A percentile compares a stretch with the other conserved stretches of the same genome.
Evolutionary conservation across 768 basidiomycete genomes (phyloP).

Genomic region (Ramaria sp.): DNA sequence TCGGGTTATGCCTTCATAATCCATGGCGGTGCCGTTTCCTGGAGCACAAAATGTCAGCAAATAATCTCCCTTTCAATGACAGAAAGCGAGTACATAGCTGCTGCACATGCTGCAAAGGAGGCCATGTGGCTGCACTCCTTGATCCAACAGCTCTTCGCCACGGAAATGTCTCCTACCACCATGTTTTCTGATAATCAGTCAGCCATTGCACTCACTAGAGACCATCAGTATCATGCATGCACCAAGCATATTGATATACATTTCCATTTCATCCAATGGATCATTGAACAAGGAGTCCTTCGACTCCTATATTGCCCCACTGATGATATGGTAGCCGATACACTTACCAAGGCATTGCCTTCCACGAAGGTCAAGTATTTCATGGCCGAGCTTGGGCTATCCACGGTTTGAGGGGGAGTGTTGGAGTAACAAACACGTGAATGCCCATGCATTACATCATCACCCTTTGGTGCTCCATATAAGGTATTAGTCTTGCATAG

Average conservation of each 20-base stretch:
- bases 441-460: too few relatives aligned
- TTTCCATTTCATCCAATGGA: slow-evolving; percentile 28
- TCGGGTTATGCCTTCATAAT: slow-evolving; percentile 27
- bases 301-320: slow-evolving; percentile 19
- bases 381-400: neutral
- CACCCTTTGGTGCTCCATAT: too few relatives aligned
- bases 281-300: slow-evolving; percentile 17
- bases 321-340: slow-evolving; percentile 22
- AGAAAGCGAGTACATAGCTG: slow-evolving; percentile 37
- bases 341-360: slow-evolving; percentile 24
- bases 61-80: slow-evolving; percentile 25
- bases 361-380: slow-evolving; percentile 9
- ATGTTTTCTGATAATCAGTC: slow-evolving; percentile 19
- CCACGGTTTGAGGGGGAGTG: slow-evolving; percentile 2
- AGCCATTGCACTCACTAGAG: slow-evolving; percentile 15
- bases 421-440: neutral
- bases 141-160: slow-evolving; percentile 10
- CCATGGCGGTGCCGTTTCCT: slow-evolving; percentile 22
- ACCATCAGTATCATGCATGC: slow-evolving; percentile 20
- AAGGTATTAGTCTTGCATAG: too few relatives aligned
- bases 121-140: slow-evolving; percentile 17
- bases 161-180: slow-evolving; percentile 6
- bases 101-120: slow-evolving; percentile 19
- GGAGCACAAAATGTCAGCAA: slow-evolving; percentile 25
- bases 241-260: slow-evolving; percentile 30